These are phyloP conservation scores for Rhodotorula sp. DNA, from an alignment of 1,284 basidiomycete species.

Conservation along the genomic window DNA sequence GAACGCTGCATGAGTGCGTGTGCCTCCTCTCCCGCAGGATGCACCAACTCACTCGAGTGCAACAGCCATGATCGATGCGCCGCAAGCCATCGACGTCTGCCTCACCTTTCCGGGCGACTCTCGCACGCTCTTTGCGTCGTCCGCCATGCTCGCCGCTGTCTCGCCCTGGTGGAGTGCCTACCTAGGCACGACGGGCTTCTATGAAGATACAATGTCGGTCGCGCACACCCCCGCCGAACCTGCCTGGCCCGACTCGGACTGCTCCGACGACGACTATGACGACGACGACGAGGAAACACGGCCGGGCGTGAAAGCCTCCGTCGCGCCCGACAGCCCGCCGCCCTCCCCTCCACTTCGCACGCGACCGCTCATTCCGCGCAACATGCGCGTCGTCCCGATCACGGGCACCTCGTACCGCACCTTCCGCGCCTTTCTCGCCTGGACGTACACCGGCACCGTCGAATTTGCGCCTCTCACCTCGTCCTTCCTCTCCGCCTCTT, in stretches of 20 bases:
- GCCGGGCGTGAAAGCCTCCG: background rate
- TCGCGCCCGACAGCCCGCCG: background rate
- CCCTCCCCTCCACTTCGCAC: slow-evolving; percentile 8
- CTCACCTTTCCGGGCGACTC: slow-evolving; percentile 16
- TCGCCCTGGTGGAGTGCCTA: slow-evolving; percentile 25
- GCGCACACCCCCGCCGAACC: background rate
- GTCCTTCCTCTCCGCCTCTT: slow-evolving; percentile 10
- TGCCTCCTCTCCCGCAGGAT: background rate
- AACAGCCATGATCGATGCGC: slow-evolving; percentile 15
- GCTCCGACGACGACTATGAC: slow-evolving; percentile 11
- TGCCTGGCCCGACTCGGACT: slow-evolving; percentile 19
- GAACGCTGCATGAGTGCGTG: slow-evolving; percentile 10
- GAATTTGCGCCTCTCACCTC: slow-evolving; percentile 24
- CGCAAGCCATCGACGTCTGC: slow-evolving; percentile 14
- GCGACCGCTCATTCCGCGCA: background rate
- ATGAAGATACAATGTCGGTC: background rate
- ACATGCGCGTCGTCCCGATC: slow-evolving; percentile 18
- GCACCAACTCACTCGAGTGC: background rate
- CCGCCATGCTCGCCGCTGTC: background rate
- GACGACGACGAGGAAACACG: background rate
- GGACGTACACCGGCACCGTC: slow-evolving; percentile 11
- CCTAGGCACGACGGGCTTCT: slow-evolving; percentile 1
- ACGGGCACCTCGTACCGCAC: slow-evolving; percentile 19
- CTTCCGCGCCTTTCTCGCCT: slow-evolving; percentile 25
- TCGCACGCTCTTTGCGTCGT: slow-evolving; percentile 13